Base-by-base conservation (phyloP, 176 grass and related monocot genomes). In the Cenchrus fungigraminus region DNA sequence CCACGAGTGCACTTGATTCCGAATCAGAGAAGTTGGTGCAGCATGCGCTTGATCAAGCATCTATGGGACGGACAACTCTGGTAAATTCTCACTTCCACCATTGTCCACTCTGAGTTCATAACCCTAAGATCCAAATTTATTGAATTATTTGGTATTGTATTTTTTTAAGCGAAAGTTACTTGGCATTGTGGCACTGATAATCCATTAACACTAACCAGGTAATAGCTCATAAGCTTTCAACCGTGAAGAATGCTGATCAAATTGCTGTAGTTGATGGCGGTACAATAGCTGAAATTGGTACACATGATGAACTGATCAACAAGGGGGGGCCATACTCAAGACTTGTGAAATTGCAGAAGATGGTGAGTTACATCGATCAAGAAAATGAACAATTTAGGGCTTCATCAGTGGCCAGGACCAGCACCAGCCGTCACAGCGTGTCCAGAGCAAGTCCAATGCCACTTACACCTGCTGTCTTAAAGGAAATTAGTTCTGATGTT, bases 41-140 rank as follows among this genome's bases (percentile, higher is more conserved):
- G 68, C 91, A 90, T 84, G 89, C 97, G 20, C 93, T 99, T 59
- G 93, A 99, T 82, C 97, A 99, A 96, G 97, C 97, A 65, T 95
- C 97, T 65, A 94, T 99, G 97, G 97, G 97, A 80, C 91, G 97
- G 92, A 98, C 97, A 70, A 98, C 97, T 71, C 79, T 98, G 89
- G 93, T 98, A 95, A 71, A 40, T 37, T 25, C 10, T 1, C 20
- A 45, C 62, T 22, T 58, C 44, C 40, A 32, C 31, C 31, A 32
- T 32, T 32, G 31, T 66, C 32, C 17, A 52, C 64, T 83, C 58
- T 61, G 74, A 67, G 7, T 75, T 80, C 54, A 69, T 11, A 74
- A 45, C 22, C 40, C 56, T 17, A 37, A 53, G 17, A 67, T 52
- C 66, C 74, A 0, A 74, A 32, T 11, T 83, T 86, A 2, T 45